Percentiles rank a stretch among this genome's conserved stretches.
These are phyloP conservation scores for Calonectria pseudoreteaudii DNA, from an alignment of 2,329 filamentous ascomycete species.

Conservation along the genomic window DNA sequence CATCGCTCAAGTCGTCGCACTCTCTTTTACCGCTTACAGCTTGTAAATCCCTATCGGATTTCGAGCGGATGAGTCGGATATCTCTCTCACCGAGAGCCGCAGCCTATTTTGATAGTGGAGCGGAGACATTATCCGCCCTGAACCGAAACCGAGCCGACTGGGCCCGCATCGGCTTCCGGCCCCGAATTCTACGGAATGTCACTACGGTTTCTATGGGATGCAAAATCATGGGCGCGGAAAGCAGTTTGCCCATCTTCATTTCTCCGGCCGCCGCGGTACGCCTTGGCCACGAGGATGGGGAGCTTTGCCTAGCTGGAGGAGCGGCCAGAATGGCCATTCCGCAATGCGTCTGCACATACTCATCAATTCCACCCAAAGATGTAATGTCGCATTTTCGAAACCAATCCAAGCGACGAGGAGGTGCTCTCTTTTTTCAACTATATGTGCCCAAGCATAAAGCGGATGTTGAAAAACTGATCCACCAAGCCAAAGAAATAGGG, in stretches of 20 bases:
- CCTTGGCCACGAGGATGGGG: constrained; percentile 4
- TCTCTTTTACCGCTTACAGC: neutral
- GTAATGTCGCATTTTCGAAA: neutral
- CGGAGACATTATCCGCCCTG: neutral
- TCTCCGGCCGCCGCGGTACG: neutral
- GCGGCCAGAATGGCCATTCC: constrained; percentile 3
- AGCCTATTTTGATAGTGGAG: neutral
- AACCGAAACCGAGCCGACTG: constrained; percentile 1
- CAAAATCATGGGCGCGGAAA: neutral
- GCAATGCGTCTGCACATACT: constrained; percentile 12
- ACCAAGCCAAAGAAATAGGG: neutral
- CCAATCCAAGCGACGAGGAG: neutral
- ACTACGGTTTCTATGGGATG: neutral
- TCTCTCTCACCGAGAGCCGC: neutral
- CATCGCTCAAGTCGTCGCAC: neutral
- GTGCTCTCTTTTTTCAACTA: constrained; percentile 9
- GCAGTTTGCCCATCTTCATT: constrained; percentile 9
- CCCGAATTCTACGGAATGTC: neutral
- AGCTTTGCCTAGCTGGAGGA: neutral
- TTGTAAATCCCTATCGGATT: neutral
- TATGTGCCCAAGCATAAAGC: neutral
- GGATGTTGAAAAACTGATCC: neutral
- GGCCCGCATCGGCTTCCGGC: neutral
- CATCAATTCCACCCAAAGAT: neutral
- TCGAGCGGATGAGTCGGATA: neutral